Evolutionary conservation across 2,329 filamentous ascomycete species (phyloP), one percentile per base, ranked within the genome.

Genomic region (Ascosphaera apis): DNA sequence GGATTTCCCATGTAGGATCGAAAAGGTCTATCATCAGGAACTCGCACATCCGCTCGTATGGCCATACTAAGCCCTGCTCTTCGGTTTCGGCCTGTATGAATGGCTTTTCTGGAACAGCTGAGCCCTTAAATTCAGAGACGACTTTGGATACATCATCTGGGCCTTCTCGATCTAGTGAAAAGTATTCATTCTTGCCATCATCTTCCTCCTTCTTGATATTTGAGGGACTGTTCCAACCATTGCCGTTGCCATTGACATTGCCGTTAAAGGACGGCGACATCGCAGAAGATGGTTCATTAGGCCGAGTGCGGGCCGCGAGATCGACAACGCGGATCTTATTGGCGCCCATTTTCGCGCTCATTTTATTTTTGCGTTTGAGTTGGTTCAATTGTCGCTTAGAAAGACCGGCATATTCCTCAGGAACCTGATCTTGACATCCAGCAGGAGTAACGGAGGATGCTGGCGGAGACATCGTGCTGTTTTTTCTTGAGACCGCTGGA

Each of bases 381-480:
- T 88, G 81, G 48, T 98, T 98, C 15, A 93, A 69, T 49, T 98
- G 88, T 31, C 88, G 72, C 41, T 88, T 86, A 58, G 88, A 95
- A 36, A 98, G 63, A 2, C 73, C 73, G 3, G 30, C n/a, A 7
- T 15, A 13, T 15, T 31, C 30, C 4, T 31, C 30, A 15, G 30
- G 4, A 12, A 12, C 30, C 16, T 31, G 30, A 13, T 63, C 62
- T 11, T 61, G 54, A 35, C 56, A 52, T 27, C 49, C 41, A 15
- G 49, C 47, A 15, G 52, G 44, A 23, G 67, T 65, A 31, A 47
- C 49, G 9, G 66, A 63, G 3, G 67, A 67, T 25, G 56, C 51
- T 5, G 57, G 49, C 6, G 56, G 48, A 7, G 30, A 31, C n/a
- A 31, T 13, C 16, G 12, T 31, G 30, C 30, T 31, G 7, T 31